Evolutionary conservation across 2,329 filamentous ascomycete genomes (phyloP), one percentile per base, ranked within the genome.

Genomic region (Hypoxylon sp.): DNA sequence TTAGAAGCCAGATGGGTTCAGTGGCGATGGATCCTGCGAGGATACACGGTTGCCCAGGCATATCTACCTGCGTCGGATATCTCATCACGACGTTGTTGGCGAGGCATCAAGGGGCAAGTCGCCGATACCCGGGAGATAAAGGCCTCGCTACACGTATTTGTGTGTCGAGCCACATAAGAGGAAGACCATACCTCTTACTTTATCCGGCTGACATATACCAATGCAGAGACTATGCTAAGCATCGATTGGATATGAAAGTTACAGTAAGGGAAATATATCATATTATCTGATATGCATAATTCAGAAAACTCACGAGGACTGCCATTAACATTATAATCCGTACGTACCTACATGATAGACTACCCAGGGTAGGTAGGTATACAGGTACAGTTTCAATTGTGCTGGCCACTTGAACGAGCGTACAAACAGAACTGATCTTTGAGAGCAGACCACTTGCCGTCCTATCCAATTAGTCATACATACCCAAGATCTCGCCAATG

Each of bases 401-500:
- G 1, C 11, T 16, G 4, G 30, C 36, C 20, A 42, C 22, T 18
- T 11, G 22, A 52, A 42, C 7, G 50, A 30, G 32, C 2, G 20
- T 53, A 36, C 26, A 32, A 42, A 40, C 16, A 42, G 24, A 2
- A 40, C 16, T 6, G 11, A 14, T 20, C 32, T 26, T n/a, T 26
- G 7, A 28, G 42, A 53, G 3, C 20, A 18, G 45, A 49, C 18
- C 4, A n/a, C 33, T 6, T 45, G 6, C 20, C 24, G 18, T 52
- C 12, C 22, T 38, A 54, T 50, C 46, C 32, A 42, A 22, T 71
- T 33, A 75, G 28, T 72, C 64, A 68, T 82, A 83, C 56, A 84
- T 67, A 0, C 81, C 82, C 18, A 85, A 70, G 30, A 83, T 82
- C 73, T 85, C 82, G 0, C 82, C 83, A 1, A 84, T 75, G 8